A percentile compares a stretch with the other conserved stretches of the same genome.
Evolutionary conservation across 176 grass and related monocot species (phyloP).

Genomic region (Rhynchospora tenuis): DNA sequence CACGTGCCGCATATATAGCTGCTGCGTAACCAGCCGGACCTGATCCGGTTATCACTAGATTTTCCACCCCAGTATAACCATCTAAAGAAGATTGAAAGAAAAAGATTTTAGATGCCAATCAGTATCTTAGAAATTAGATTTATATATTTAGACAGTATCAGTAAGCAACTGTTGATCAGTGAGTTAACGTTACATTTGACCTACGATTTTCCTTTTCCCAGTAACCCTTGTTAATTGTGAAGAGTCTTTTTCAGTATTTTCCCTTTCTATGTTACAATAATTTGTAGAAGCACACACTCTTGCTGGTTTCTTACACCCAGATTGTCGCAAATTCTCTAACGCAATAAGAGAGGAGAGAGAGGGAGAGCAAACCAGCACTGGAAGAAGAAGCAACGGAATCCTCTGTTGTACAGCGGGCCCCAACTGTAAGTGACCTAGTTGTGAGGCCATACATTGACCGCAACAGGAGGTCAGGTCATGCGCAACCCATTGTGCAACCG

Average conservation of each 20-base stretch:
- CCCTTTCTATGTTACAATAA: background rate
- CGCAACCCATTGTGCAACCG: background rate
- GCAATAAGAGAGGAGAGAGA: background rate
- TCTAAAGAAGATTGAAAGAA: slow-evolving; percentile 22
- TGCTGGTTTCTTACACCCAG: background rate
- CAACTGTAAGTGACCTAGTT: background rate
- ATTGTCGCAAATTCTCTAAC: background rate
- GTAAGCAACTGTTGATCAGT: background rate
- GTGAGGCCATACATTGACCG: background rate
- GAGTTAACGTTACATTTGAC: no score
- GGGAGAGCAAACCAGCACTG: background rate
- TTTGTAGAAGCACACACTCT: background rate
- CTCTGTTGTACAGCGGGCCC: background rate
- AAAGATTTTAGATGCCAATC: no score
- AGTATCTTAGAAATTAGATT: no score
- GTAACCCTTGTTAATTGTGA: no score
- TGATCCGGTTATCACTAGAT: slow-evolving; percentile 90
- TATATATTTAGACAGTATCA: no score
- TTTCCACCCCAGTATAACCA: slow-evolving; percentile 59
- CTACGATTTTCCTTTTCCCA: no score
- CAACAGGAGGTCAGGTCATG: background rate
- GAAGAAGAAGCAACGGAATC: slow-evolving; percentile 12
- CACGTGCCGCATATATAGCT: slow-evolving; percentile 84
- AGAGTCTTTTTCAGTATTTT: background rate
- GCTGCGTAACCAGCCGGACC: slow-evolving; percentile 94